Base-by-base conservation (phyloP, 148 eudicot genomes). In the Fagopyrum esculentum region DNA sequence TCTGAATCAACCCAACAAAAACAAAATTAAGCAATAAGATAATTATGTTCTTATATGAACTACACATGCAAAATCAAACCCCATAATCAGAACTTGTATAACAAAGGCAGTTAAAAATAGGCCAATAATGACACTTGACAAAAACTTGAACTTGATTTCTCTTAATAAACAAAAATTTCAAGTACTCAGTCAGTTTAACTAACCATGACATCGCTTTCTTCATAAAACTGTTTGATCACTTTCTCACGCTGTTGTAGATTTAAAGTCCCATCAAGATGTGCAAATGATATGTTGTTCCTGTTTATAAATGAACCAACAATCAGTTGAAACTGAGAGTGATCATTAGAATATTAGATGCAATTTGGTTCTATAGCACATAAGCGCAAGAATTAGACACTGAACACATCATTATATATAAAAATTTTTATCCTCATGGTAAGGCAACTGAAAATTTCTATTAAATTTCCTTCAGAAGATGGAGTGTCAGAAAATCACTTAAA, bases 201-300 rank as follows among this genome's bases (percentile, higher is more conserved):
- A 69, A 92, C 98, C 93, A 86, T 80, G 78, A 92, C 79, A 74
- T 80, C 78, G 78, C 75, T 86, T 9, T 92, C 97, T 84, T 95
- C 97, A n/a, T 97, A 92, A 60, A 95, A 95, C 80, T 86, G 90
- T 81, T 90, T 89, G 75, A 95, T 80, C 52, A 95, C 98, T 82
- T 77, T 92, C 84, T 95, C 98, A 35, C 98, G 98, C 75, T 95
- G 96, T 66, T 86, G 98, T 79, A 82, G 97, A 78, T 82, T 95
- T 76, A 95, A 78, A 52, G 96, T 92, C 71, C 98, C 98, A 86
- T 95, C 98, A 74, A 95, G 86, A 61, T 97, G 98, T 77, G 90
- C 84, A 88, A 90, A 95, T 40, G 89, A 71, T 80, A 95, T 90
- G 43, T 88, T 89, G 75, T 75, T 90, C 88, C 98, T 95, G 87